Base-by-base conservation (phyloP, 2,329 filamentous ascomycete genomes). In the Fusarium multiceps region DNA sequence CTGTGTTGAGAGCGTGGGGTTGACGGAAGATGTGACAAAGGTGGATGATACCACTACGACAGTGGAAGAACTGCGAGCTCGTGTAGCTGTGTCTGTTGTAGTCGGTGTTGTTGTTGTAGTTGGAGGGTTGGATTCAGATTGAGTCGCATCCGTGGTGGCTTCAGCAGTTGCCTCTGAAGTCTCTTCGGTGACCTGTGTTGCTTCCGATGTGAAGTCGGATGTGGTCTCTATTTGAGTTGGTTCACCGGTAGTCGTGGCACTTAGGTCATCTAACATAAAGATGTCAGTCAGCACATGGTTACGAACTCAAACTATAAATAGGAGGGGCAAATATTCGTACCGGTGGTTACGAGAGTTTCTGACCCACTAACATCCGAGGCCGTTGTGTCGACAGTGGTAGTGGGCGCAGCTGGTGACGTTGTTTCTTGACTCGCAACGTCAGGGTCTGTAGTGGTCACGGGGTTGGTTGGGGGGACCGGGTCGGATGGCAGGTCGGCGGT, bases 321-420 rank as follows among this genome's bases (percentile, higher is more conserved):
- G 57, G 48, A 59, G 34, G 57, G 37, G 63, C 55, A 23, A 68
- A 59, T 54, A 64, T 55, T 62, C 73, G 55, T 74, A 75, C 73
- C 63, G 54, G 60, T 64, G 34, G 72, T 74, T 55, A 63, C 60
- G 23, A 57, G 65, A 50, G 71, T 75, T 23, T 55, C 56, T 18
- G 72, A 64, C 53, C 61, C 72, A 68, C 59, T 65, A 50, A 53
- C 37, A 13, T 56, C 55, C 41, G 63, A 65, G 30, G 54, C 21
- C 34, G 69, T 63, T 45, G 72, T 66, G 43, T 67, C 66, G 50
- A 60, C 57, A 20, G 48, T 58, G 14, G 72, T 65, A 32, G 68
- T 66, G 30, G 69, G 57, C 60, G 62, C 48, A 43, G 63, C 41
- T 27, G 63, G 72, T 37, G 56, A 60, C 48, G 59, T 50, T 59